Evolutionary conservation across 768 basidiomycete species (phyloP).

Genomic region (Serendipita sp.): DNA sequence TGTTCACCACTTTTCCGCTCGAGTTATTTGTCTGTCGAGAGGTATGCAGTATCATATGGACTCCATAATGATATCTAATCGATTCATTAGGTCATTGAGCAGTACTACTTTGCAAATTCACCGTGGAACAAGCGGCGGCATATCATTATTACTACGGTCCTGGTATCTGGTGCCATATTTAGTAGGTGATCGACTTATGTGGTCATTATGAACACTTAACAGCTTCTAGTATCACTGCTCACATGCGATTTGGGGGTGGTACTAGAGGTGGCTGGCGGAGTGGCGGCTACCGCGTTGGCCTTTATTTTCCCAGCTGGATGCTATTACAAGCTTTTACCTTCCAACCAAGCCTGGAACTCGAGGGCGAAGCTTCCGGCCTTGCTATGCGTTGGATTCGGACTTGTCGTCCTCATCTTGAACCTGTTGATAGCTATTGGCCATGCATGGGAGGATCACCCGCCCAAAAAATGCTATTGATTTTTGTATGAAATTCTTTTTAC

Average conservation of each 20-base stretch:
- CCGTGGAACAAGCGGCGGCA: slow-evolving; percentile 69
- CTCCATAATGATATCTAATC: neutral
- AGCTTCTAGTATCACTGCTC: slow-evolving; percentile 55
- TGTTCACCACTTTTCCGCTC: slow-evolving; percentile 94
- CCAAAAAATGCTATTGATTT: slow-evolving; percentile 2
- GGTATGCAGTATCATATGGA: slow-evolving; percentile 24
- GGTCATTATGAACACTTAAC: neutral
- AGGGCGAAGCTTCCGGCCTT: slow-evolving; percentile 61
- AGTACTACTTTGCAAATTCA: slow-evolving; percentile 87
- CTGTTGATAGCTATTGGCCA: slow-evolving; percentile 61
- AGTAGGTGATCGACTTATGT: slow-evolving; percentile 30
- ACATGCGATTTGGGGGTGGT: slow-evolving; percentile 98
- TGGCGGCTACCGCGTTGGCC: slow-evolving; percentile 78
- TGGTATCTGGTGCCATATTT: slow-evolving; percentile 67
- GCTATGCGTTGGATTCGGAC: slow-evolving; percentile 54
- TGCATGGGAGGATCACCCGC: slow-evolving; percentile 32
- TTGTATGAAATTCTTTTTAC: neutral
- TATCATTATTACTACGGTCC: slow-evolving; percentile 74
- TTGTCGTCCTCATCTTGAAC: slow-evolving; percentile 60
- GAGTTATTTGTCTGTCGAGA: slow-evolving; percentile 97
- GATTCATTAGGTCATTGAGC: slow-evolving; percentile 62
- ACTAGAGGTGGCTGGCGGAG: slow-evolving; percentile 96
- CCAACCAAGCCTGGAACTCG: slow-evolving; percentile 43
- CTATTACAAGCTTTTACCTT: slow-evolving; percentile 56
- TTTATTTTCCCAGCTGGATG: slow-evolving; percentile 85